Evolutionary conservation across 2,329 filamentous ascomycete species (phyloP), one percentile per base, ranked within the genome.

Genomic region (Cladophialophora psammophila): DNA sequence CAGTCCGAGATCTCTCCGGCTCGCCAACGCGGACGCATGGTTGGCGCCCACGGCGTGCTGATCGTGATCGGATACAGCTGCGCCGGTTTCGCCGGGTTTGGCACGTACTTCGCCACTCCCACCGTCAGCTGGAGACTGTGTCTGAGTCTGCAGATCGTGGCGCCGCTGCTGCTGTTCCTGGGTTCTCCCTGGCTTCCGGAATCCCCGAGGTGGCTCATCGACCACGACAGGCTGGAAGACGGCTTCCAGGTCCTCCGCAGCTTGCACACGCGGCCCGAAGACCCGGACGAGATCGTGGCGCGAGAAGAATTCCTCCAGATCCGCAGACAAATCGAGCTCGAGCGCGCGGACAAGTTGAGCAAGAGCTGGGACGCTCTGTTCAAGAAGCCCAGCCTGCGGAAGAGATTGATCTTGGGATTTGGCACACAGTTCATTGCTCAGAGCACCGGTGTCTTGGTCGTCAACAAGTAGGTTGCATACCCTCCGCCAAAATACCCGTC

Each of bases 241-340:
- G 61, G 45, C 26, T 48, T 52, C 20, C 20, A 61, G 31, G 48
- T 68, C 32, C 73, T 84, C 26, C 75, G 78, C 26, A 74, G 76
- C 0, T 75, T 86, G 18, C 82, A 85, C 69, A 75, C 76, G 34
- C 78, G 76, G 3, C 73, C 76, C 3, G 74, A 76, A 38, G 78
- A 80, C 52, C 77, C 76, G 5, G 72, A 82, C 32, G 74, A 81
- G 5, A 69, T 72, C 15, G 68, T 74, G 5, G 79, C 79, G 26
- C 70, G 75, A 7, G 76, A 78, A 34, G 78, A 78, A 52, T 83
- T 83, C 69, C 77, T 77, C 65, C 76, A 79, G 60, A 65, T 68
- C 52, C 34, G 56, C 7, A 59, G 48, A 50, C 59, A 69, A 52
- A 63, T 69, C 26, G 64, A 55, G 26, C 50, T 66, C 35, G 63